phyloP scores from a whole-genome alignment of 2,329 filamentous ascomycete genomes.

The Nigrospora osmanthi region DNA sequence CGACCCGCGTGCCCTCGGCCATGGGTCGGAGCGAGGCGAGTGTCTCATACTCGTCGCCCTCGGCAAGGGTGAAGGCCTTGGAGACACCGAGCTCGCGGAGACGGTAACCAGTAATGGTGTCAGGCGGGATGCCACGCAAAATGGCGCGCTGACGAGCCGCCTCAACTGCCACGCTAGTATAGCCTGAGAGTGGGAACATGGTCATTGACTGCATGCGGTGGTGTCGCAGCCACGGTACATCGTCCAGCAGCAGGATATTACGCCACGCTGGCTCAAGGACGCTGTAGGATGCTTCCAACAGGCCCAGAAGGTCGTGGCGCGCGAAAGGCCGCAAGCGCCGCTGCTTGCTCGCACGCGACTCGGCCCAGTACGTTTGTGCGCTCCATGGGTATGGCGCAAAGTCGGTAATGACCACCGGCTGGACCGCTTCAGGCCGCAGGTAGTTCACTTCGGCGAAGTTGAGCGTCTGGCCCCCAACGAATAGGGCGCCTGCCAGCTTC shows the following conservation, averaged over 20 bases:
- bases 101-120: constrained; percentile 21
- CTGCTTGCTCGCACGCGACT: constrained; percentile 1
- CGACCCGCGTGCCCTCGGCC: constrained; percentile 7
- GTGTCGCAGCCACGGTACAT: constrained; percentile 5
- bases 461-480: constrained; percentile 15
- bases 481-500: constrained; percentile 19
- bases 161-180: constrained; percentile 6
- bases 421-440: background rate
- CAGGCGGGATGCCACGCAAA: constrained; percentile 11
- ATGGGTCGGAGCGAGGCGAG: constrained; percentile 21
- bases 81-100: constrained; percentile 26
- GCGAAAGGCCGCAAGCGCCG: constrained; percentile 1
- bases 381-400: background rate
- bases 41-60: constrained; percentile 25
- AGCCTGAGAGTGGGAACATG: constrained; percentile 1
- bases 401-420: background rate
- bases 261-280: constrained; percentile 1
- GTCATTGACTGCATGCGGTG: background rate
- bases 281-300: background rate
- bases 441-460: constrained; percentile 11
- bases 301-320: constrained; percentile 3
- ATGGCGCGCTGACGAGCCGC: constrained; percentile 12
- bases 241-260: constrained; percentile 1
- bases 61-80: constrained; percentile 23
- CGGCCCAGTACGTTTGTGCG: constrained; percentile 2